Percentiles rank a stretch among this genome's conserved stretches.
Evolutionary conservation across 2,329 filamentous ascomycete genomes (phyloP).

Genomic region (Rutstroemia sp.): DNA sequence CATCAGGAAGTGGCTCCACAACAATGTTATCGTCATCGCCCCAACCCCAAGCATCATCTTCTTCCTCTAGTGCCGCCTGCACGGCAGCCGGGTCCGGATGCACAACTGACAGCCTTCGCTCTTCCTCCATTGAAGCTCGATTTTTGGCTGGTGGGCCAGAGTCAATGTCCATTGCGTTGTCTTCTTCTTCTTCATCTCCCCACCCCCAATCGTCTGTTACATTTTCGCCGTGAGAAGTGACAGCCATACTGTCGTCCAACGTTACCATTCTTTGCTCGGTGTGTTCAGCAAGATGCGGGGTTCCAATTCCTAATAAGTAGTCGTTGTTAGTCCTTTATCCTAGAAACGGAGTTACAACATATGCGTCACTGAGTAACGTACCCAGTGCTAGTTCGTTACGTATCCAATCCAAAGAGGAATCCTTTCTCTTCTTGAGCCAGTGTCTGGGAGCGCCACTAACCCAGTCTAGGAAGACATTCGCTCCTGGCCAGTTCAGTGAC

Average conservation of each 20-base stretch:
- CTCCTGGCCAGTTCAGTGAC: slow-evolving; percentile 52
- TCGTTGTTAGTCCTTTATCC: not conserved
- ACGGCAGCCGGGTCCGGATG: not conserved
- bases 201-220: slow-evolving; percentile 64
- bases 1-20: slow-evolving; percentile 27
- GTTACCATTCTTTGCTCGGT: slow-evolving; percentile 77
- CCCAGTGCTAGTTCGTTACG: slow-evolving; percentile 55
- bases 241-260: slow-evolving; percentile 55
- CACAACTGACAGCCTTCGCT: slow-evolving; percentile 9
- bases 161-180: not conserved
- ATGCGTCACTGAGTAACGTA: not conserved
- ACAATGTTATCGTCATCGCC: slow-evolving; percentile 54
- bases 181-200: slow-evolving; percentile 52
- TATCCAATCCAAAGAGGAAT: slow-evolving; percentile 68
- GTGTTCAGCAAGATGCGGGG: slow-evolving; percentile 66
- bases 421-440: slow-evolving; percentile 80
- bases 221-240: slow-evolving; percentile 45
- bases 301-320: slow-evolving; percentile 48
- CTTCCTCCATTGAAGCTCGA: slow-evolving; percentile 21
- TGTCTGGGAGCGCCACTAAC: slow-evolving; percentile 69
- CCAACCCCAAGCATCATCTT: slow-evolving; percentile 67
- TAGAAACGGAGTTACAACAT: not conserved
- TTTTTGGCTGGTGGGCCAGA: slow-evolving; percentile 15
- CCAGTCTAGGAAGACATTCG: slow-evolving; percentile 67
- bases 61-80: slow-evolving; percentile 30